A percentile compares a stretch with the other conserved stretches of the same genome.
These are phyloP conservation scores for Candida glucosophila DNA, from an alignment of 1,139 yeast species.

Conservation along the genomic window DNA sequence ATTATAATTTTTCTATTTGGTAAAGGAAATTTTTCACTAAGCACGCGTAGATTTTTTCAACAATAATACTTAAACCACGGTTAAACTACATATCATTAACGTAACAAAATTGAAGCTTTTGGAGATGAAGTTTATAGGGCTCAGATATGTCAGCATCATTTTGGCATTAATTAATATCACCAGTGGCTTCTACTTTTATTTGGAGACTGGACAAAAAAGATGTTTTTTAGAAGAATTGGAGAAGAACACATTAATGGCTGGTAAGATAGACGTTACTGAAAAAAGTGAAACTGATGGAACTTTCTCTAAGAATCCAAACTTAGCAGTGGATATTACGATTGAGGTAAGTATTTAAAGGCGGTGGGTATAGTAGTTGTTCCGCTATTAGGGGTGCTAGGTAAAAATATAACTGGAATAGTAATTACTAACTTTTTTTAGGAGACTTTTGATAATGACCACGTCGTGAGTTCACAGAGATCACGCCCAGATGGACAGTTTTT, in stretches of 20 bases:
- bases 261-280: constrained; percentile 37
- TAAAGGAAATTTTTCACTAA: too few species aligned
- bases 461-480: constrained; percentile 38
- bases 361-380: constrained; percentile 21
- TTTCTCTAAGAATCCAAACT: constrained; percentile 22
- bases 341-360: constrained; percentile 27
- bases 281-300: constrained; percentile 20
- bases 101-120: too few species aligned
- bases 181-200: constrained; percentile 37
- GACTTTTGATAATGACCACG: constrained; percentile 40
- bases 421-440: constrained; percentile 21
- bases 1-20: too few species aligned
- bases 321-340: constrained; percentile 33
- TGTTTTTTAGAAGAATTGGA: constrained; percentile 41
- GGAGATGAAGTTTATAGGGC: too few species aligned
- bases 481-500: constrained; percentile 39
- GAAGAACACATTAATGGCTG: constrained; percentile 34
- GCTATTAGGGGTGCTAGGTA: constrained; percentile 39
- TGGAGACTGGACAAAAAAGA: constrained; percentile 36
- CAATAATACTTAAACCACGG: too few species aligned
- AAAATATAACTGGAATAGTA: too few species aligned
- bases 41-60: too few species aligned
- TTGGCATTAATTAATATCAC: constrained; percentile 10
- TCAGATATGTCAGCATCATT: too few species aligned
- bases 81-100: too few species aligned